A percentile compares a stretch with the other conserved stretches of the same genome.
phyloP scores from a whole-genome alignment of 1,139 yeast species.

The Saccharomycopsis crataegensis region DNA sequence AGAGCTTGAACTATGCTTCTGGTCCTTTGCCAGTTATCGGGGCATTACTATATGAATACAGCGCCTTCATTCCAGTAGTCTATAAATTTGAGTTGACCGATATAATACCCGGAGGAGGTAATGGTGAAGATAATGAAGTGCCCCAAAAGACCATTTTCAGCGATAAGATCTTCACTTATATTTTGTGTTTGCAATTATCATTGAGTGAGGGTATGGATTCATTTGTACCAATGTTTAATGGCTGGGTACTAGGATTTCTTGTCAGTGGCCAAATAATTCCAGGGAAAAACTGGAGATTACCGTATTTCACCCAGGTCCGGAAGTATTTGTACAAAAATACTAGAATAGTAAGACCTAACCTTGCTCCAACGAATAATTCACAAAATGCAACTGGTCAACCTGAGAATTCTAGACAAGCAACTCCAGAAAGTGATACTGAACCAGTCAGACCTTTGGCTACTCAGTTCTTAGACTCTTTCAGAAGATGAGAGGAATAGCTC shows the following conservation, averaged over 20 bases:
- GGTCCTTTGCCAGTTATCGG: slow-evolving; percentile 19
- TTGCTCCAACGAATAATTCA: neutral
- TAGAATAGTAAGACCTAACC: neutral
- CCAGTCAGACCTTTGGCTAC: slow-evolving; percentile 10
- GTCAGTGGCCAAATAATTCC: slow-evolving; percentile 11
- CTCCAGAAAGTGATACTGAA: slow-evolving; percentile 5
- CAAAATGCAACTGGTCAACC: neutral
- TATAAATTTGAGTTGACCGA: slow-evolving; percentile 16
- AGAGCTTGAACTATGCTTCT: slow-evolving; percentile 10
- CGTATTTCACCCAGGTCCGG: slow-evolving; percentile 9
- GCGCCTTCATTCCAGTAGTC: slow-evolving; percentile 11
- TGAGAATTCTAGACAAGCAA: neutral
- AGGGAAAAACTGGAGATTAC: slow-evolving; percentile 18
- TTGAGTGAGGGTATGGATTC: slow-evolving; percentile 14
- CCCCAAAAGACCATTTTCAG: slow-evolving; percentile 1
- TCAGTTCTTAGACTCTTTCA: slow-evolving; percentile 5
- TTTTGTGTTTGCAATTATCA: slow-evolving; percentile 11
- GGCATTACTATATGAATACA: slow-evolving; percentile 14
- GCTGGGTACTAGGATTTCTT: slow-evolving; percentile 12
- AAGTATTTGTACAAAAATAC: slow-evolving; percentile 4
- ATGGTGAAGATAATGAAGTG: neutral
- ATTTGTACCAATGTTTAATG: slow-evolving; percentile 13
- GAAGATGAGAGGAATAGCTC: neutral
- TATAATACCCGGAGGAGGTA: slow-evolving; percentile 3
- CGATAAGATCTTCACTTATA: slow-evolving; percentile 16